phyloP scores from a whole-genome alignment of 176 grass and related monocot species.

The bread wheat (Triticum aestivum) region IWGSC_CS_RefSeq_v2.1 NC_057810.1:482585111-482585610 shows the following conservation, averaged over 20 bases:
- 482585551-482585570: constrained; percentile 25
- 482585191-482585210: constrained; percentile 53
- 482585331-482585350: constrained; percentile 1
- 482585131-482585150: background rate
- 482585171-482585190: constrained; percentile 86
- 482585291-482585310: constrained; percentile 44
- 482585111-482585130: constrained; percentile 59
- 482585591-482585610: constrained; percentile 71
- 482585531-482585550: constrained; percentile 48
- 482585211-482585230: constrained; percentile 72
- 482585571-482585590: constrained; percentile 75
- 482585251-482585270: constrained; percentile 42
- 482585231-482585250: constrained; percentile 50
- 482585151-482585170: constrained; percentile 66
- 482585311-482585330: constrained; percentile 10
- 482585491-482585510: background rate
- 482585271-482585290: constrained; percentile 15
- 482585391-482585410: background rate
- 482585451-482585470: background rate
- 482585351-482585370: background rate
- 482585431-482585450: constrained; percentile 2
- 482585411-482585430: constrained; percentile 3
- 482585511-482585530: constrained; percentile 5
- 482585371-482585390: constrained; percentile 11
- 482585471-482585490: background rate